Base-by-base conservation (phyloP, 371 early-diverging fungal genomes). In the Mortierella sp. region DNA sequence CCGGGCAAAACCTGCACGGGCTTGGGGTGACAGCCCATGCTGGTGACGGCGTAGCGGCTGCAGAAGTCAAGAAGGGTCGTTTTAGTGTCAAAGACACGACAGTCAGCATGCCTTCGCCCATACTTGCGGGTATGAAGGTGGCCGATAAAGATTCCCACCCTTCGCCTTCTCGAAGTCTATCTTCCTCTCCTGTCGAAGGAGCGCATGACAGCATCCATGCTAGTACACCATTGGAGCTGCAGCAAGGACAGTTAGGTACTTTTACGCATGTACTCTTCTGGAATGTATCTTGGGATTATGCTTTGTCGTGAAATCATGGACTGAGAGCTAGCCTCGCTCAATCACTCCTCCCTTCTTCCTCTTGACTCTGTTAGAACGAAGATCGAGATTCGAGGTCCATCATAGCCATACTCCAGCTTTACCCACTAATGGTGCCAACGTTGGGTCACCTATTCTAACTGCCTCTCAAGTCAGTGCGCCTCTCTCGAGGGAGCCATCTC, bases 1-100 rank as follows among this genome's bases (percentile, higher is more conserved):
- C 67, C 18, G 62, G 61, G 53, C 72, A 68, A 18, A 62, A 37
- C 44, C 43, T 68, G 9, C 72, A 73, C 30, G 70, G 74, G 7
- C 50, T 73, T 23, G 74, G 80, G 3, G 70, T 79, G 48, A 59
- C 70, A 1, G 53, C 65, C 14, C 26, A 23, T 23, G 45, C 23
- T 23, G 6, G 57, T 4, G 80, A 73, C 9, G 56, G 44, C 25
- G 18, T 15, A 11, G 52, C 52, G 28, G 12, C 47, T 1, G 61
- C 72, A 25, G 80, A 79, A 23, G 80, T 79, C 29, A 73, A 48
- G 37, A 79, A 79, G 55, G 80, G 80, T 0, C 63, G 80, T 37
- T 79, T 79, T 43, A 79, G 80, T 19, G 80, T 79, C 64, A 79
- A 79, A 30, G 74, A 79, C 7, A 73, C 80, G 2, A 62, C 70